Evolutionary conservation across 768 basidiomycete genomes (phyloP).

Genomic region (Lentinula guzmanii): DNA sequence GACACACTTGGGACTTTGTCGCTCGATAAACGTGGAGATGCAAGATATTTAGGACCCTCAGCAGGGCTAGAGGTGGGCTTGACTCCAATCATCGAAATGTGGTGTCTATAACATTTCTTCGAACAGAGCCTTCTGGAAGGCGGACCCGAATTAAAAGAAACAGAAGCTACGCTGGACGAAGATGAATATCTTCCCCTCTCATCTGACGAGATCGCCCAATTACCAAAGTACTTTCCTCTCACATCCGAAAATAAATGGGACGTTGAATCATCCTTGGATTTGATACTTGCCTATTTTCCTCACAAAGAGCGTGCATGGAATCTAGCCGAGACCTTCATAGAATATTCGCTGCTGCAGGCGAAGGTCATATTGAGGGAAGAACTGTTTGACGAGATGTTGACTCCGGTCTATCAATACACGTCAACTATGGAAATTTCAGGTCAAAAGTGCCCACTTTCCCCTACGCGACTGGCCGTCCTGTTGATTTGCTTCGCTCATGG

Average conservation of each 20-base stretch:
- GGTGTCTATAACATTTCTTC: not conserved
- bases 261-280: constrained; percentile 12
- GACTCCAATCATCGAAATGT: not conserved
- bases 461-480: constrained; percentile 21
- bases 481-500: constrained; percentile 28
- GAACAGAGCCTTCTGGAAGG: not conserved
- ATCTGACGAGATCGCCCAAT: constrained; percentile 14
- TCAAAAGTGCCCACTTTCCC: constrained; percentile 8
- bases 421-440: constrained; percentile 15
- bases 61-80: constrained; percentile 8
- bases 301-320: constrained; percentile 30
- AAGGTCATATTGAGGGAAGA: not conserved
- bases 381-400: constrained; percentile 33
- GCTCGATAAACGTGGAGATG: not conserved
- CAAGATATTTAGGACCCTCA: constrained; percentile 8
- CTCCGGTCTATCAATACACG: constrained; percentile 14
- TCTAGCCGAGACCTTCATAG: constrained; percentile 40
- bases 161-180: constrained; percentile 7
- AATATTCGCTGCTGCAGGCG: constrained; percentile 21
- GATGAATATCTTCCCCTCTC: constrained; percentile 12
- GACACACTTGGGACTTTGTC: constrained; percentile 3
- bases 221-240: constrained; percentile 21
- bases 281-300: constrained; percentile 21
- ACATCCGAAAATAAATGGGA: constrained; percentile 13
- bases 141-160: not conserved